Conservation (phyloP, 129 eudicot species). For the Helichrysum umbraculigerum region DNA sequence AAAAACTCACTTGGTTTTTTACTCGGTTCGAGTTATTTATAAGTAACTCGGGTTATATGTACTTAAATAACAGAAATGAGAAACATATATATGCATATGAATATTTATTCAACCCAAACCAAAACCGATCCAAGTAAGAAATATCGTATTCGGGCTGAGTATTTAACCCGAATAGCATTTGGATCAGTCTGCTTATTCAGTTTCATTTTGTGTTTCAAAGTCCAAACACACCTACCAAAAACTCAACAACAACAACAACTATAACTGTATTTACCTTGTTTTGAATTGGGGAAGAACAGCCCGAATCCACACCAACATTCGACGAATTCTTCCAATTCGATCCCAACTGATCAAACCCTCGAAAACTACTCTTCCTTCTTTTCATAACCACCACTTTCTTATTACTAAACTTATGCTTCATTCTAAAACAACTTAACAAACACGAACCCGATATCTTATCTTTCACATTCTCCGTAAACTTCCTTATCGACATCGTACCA, state of each 20-base stretch:
- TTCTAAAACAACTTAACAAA: slow-evolving; percentile 35
- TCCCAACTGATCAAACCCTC: slow-evolving; percentile 36
- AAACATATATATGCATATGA: too few species aligned
- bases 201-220: too few species aligned
- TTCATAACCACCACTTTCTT: slow-evolving; percentile 29
- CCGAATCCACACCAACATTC: not conserved
- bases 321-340: slow-evolving; percentile 15
- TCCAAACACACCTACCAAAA: not conserved
- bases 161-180: not conserved
- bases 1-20: not conserved
- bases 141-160: not conserved
- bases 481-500: slow-evolving; percentile 25
- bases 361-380: slow-evolving; percentile 26
- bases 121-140: not conserved
- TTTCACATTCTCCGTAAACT: slow-evolving; percentile 33
- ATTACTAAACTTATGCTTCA: slow-evolving; percentile 27
- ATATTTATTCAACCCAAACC: not conserved
- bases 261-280: slow-evolving; percentile 36
- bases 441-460: slow-evolving; percentile 37
- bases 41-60: too few species aligned
- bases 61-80: too few species aligned
- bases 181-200: not conserved
- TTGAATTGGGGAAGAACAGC: slow-evolving; percentile 38
- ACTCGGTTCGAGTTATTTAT: not conserved
- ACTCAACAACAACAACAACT: not conserved